These are phyloP conservation scores for Vitis cinerea DNA, from an alignment of 164 flowering plant genomes.

Conservation along the genomic window DNA sequence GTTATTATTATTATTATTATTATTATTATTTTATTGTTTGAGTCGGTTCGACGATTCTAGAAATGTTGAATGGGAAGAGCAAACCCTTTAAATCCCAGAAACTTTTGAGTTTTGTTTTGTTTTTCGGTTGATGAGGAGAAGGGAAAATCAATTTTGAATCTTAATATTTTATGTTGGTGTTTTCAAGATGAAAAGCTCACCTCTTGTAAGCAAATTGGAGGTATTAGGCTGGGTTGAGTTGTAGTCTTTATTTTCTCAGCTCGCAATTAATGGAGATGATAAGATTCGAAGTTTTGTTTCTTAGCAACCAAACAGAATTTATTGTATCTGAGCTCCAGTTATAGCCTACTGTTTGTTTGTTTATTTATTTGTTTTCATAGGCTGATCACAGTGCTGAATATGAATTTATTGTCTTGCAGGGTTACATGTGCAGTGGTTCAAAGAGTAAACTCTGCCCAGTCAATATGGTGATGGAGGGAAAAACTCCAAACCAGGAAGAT, in stretches of 20 bases:
- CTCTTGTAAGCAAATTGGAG: no score
- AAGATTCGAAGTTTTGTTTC: not conserved
- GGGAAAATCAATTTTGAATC: no score
- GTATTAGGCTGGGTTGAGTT: no score
- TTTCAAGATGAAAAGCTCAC: no score
- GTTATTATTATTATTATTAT: no score
- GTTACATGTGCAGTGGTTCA: slow-evolving; percentile 42
- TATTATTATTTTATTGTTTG: no score
- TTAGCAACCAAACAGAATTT: not conserved
- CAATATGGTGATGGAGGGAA: slow-evolving; percentile 39
- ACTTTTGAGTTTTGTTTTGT: no score
- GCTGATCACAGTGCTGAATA: no score
- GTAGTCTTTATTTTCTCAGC: no score
- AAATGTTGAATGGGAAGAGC: not conserved
- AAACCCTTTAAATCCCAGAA: not conserved
- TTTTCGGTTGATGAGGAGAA: no score
- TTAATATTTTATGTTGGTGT: no score
- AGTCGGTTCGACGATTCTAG: not conserved
- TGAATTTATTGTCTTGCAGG: slow-evolving; percentile 18
- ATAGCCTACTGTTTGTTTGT: not conserved
- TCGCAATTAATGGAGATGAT: no score
- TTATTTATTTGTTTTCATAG: not conserved
- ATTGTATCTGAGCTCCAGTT: slow-evolving; percentile 3
- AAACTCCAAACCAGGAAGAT: slow-evolving; percentile 17
- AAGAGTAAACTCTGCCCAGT: slow-evolving; percentile 30